Conservation (phyloP, 257 asterid genomes). For the Catharanthus roseus region DNA sequence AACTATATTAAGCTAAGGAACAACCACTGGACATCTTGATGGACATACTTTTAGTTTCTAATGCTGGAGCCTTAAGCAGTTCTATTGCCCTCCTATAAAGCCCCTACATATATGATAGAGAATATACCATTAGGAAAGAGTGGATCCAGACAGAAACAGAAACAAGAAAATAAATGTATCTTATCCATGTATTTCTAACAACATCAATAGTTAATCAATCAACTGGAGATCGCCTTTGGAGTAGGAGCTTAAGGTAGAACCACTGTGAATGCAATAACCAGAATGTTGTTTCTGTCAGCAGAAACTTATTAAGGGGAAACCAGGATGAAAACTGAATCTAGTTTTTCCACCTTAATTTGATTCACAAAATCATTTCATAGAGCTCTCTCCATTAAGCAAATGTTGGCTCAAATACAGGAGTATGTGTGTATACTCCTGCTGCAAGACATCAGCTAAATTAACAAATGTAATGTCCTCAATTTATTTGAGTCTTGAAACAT, state of each 20-base stretch:
- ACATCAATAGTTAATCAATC: background rate
- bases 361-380: background rate
- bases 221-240: background rate
- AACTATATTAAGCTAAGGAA: background rate
- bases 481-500: background rate
- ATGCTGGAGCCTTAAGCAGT: slow-evolving; percentile 70
- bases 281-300: background rate
- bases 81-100: slow-evolving; percentile 88
- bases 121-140: slow-evolving; percentile 7
- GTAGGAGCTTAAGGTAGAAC: background rate
- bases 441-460: background rate
- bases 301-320: background rate
- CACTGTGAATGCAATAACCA: background rate
- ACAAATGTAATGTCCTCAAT: background rate
- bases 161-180: too few species aligned
- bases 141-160: background rate
- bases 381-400: background rate
- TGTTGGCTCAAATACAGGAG: background rate
- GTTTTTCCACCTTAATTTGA: background rate
- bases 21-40: background rate
- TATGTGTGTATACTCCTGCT: background rate
- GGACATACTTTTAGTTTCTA: slow-evolving; percentile 53
- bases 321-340: background rate
- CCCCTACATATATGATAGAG: slow-evolving; percentile 47
- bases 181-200: background rate